Evolutionary conservation across 176 grass and related monocot genomes (phyloP), one percentile per base, ranked within the genome.

Genomic region (Musa troglodytarum): DNA sequence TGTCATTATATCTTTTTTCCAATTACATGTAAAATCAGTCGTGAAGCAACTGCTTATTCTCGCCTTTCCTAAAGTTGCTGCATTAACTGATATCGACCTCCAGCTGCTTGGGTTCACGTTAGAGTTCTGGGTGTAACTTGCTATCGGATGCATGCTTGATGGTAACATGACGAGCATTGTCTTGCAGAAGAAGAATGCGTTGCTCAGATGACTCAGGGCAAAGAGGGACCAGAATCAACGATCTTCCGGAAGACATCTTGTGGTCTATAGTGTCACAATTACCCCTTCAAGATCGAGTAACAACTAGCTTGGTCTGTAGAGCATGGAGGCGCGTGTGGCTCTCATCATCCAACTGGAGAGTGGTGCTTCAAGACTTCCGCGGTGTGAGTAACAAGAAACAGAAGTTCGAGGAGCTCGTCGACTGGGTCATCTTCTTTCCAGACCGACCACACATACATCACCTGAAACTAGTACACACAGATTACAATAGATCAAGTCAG

Each of bases 321-420:
- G n/a, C 72, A 28, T 74, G 72, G 72, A 74, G 53, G 21, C n/a
- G 24, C 52, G 4, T 74, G 5, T 74, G 72, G 72, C 52, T 53
- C 13, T 57, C 52, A 24, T 55, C 24, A 1, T 53, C 72, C 2
- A 54, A 57, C 2, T 74, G 72, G 72, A 23, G 24, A 12, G 16
- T 74, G 11, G 17, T 3, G 20, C 29, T 20, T 11, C 1, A 6
- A 26, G 15, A 4, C 24, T 74, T 74, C n/a, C 72, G 53, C 7
- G 53, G 72, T 1, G 54, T 28, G n/a, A 54, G 15, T 21, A 55
- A 74, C 72, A 74, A 74, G 52, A 74, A 26, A 17, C 50, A 28
- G 11, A 56, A 25, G 50, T 74, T 55, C 20, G 72, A 74, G 53
- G 72, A 74, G 6, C 25, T 74, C 8, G n/a, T 74, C 53, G 72